Conservation (phyloP, 2,329 filamentous ascomycete genomes). For the Fusarium tjaetaba region DNA sequence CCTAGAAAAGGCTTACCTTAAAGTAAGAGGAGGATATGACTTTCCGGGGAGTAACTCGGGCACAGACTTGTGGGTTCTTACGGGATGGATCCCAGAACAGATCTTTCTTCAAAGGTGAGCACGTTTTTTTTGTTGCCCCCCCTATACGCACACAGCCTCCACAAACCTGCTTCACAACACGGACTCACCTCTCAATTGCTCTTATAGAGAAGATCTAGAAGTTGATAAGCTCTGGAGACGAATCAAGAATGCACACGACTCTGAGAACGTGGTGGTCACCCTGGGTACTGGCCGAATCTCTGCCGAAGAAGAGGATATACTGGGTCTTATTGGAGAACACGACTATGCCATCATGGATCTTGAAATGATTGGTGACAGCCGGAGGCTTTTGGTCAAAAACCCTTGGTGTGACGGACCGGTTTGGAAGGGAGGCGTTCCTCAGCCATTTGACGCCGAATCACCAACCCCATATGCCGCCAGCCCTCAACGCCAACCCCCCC, state of each 20-base stretch:
- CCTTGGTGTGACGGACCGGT: constrained; percentile 88
- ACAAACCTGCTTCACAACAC: neutral
- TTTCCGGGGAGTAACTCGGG: constrained; percentile 98
- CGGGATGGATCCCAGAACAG: constrained; percentile 97
- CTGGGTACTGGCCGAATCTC: constrained; percentile 89
- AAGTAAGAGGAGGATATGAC: constrained; percentile 94
- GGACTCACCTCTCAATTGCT: constrained; percentile 9
- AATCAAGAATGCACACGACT: constrained; percentile 77
- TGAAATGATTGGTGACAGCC: constrained; percentile 67
- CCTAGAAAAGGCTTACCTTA: constrained; percentile 95
- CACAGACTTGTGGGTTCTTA: constrained; percentile 91
- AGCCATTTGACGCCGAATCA: neutral
- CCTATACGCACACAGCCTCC: neutral
- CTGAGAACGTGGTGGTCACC: constrained; percentile 86
- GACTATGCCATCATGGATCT: constrained; percentile 93
- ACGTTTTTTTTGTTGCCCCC: neutral
- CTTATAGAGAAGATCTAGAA: constrained; percentile 76
- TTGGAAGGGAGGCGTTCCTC: constrained; percentile 64
- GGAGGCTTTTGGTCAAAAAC: constrained; percentile 88
- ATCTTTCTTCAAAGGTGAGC: constrained; percentile 81
- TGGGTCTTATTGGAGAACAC: constrained; percentile 89
- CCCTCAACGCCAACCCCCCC: constrained; percentile 5
- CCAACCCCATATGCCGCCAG: neutral
- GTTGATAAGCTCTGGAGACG: constrained; percentile 80
- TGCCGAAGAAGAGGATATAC: constrained; percentile 76